Base-by-base conservation (phyloP, 768 basidiomycete species). In the Leccinum disarticulatum region DNA sequence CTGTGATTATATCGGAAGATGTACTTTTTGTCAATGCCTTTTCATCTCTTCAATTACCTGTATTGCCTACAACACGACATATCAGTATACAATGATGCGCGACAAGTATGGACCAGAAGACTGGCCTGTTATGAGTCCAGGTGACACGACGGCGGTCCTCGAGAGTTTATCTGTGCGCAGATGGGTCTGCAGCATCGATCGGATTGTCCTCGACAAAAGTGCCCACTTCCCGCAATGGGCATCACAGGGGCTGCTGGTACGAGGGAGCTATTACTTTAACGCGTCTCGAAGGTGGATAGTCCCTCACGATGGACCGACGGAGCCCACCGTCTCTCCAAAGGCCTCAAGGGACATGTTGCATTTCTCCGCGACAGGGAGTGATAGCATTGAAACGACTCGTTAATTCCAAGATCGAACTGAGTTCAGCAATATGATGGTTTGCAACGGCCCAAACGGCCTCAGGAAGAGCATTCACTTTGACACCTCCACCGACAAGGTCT, bases 1-100 rank as follows among this genome's bases (percentile, higher is more conserved):
- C 17, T 61, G 59, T 79, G 77, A 19, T 71, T 70, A 65, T 79
- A 82, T 38, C 80, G 79, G 70, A 79, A 79, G 56, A 81, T 81
- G 64, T 81, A 74, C 35, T 62, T 64, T n/a, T 79, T 78, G 31
- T 73, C 60, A 64, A 17, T 25, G 10, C 49, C 36, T 56, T 27
- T 66, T 59, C 15, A 66, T 61, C 50, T 68, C n/a, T n/a, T n/a
- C n/a, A n/a, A n/a, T n/a, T 51, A 66, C 66, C 69, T 41, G 65
- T 64, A 52, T 67, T 72, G 28, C 64, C 64, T 74, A n/a, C 9
- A 46, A 55, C 38, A 46, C 25, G 46, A 28, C 3, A 22, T 19
- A 8, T 66, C n/a, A 62, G 62, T 25, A 59, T 25, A 59, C 25
- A 3, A 49, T 36, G 46, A 35, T 51, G 25, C 35, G 25, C 35